A percentile compares a stretch with the other conserved stretches of the same genome.
These are phyloP conservation scores for Penicillium sp. DNA, from an alignment of 2,329 filamentous ascomycete species.

Conservation along the genomic window DNA sequence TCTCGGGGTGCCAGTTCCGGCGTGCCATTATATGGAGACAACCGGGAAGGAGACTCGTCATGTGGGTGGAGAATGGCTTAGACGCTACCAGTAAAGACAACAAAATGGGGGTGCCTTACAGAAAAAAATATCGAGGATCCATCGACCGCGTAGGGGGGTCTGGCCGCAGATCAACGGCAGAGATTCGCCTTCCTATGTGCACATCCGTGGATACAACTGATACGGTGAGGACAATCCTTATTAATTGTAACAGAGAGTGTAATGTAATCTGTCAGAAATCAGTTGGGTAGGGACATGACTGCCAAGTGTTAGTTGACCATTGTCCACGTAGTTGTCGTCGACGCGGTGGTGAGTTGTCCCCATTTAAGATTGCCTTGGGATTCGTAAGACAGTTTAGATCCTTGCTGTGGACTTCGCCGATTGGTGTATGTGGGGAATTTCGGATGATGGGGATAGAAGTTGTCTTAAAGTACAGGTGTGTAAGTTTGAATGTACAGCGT, in stretches of 20 bases:
- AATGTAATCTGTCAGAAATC: neutral
- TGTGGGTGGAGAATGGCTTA: constrained; percentile 5
- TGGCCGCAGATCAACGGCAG: neutral
- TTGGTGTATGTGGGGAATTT: constrained; percentile 20
- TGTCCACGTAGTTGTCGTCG: neutral
- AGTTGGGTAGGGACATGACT: neutral
- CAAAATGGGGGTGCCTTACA: constrained; percentile 7
- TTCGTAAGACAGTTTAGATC: constrained; percentile 15
- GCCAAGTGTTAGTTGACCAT: neutral
- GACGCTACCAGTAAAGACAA: neutral
- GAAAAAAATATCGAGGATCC: constrained; percentile 5
- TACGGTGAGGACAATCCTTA: constrained; percentile 2
- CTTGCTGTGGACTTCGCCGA: constrained; percentile 13
- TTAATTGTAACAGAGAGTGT: neutral
- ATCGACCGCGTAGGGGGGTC: constrained; percentile 8
- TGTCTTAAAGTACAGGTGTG: neutral
- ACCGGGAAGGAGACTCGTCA: constrained; percentile 8
- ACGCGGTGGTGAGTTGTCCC: constrained; percentile 2
- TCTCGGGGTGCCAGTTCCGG: neutral
- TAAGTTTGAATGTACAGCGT: neutral
- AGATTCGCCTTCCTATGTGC: neutral
- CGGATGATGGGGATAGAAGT: constrained; percentile 8
- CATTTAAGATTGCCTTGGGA: constrained; percentile 7
- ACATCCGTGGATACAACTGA: constrained; percentile 9
- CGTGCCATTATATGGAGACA: neutral